Evolutionary conservation across 257 asterid genomes (phyloP).

Genomic region (Solanum piurae): DNA sequence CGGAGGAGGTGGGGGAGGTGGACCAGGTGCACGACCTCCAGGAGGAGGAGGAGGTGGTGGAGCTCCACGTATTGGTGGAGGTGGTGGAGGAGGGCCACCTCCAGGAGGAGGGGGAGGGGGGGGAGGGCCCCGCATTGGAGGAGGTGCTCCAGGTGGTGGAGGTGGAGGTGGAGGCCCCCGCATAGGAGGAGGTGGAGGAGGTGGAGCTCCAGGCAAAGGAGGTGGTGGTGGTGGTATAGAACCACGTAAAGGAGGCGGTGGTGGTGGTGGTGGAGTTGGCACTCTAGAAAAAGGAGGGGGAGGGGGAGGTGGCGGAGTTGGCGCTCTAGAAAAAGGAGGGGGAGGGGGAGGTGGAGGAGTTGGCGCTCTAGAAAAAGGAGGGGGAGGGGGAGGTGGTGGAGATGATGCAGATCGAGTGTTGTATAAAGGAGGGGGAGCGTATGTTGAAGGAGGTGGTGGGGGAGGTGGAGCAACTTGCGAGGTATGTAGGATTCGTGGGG

Average conservation of each 20-base stretch:
- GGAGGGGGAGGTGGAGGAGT: conserved; percentile 21
- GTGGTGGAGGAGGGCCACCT: conserved; percentile 28
- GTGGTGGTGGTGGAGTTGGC: conserved; percentile 45
- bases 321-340: not conserved
- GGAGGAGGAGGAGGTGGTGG: conserved; percentile 13
- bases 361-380: conserved; percentile 5
- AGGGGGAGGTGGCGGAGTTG: conserved; percentile 27
- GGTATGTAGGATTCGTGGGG: not conserved
- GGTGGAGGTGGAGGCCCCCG: conserved; percentile 8
- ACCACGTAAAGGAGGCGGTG: conserved; percentile 31
- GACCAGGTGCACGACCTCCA: conserved; percentile 7
- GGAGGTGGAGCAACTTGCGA: conserved; percentile 12
- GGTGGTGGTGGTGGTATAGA: conserved; percentile 11
- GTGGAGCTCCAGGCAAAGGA: not conserved
- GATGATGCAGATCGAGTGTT: conserved; percentile 12
- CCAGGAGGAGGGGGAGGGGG: conserved; percentile 25
- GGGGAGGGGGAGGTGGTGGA: conserved; percentile 17
- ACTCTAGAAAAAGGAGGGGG: conserved; percentile 16
- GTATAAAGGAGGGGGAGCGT: not conserved
- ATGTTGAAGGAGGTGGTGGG: conserved; percentile 2
- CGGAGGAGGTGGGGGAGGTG: conserved; percentile 21
- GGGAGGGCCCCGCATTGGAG: conserved; percentile 1
- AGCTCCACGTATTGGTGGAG: conserved; percentile 9
- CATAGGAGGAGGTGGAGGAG: conserved; percentile 28
- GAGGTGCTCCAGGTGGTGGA: not conserved